Evolutionary conservation across 176 grass and related monocot genomes (phyloP), one percentile per base, ranked within the genome.

Genomic region (Themeda triandra): DNA sequence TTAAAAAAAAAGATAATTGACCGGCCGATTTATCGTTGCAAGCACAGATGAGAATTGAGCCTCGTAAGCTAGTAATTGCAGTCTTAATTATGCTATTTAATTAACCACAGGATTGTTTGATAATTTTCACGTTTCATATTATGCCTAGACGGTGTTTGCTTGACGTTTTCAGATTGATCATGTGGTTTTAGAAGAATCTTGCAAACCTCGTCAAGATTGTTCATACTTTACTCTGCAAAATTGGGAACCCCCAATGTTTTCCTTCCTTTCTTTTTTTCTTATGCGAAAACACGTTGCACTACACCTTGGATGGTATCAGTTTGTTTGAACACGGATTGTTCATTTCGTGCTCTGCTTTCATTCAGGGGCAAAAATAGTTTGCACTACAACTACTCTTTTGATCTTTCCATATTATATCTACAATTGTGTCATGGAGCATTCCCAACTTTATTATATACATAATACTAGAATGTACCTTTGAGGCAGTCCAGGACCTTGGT

Each of bases 401-500:
- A 24, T 25, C 9, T 63, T 19, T 37, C 36, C 33, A 37, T 37
- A 37, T 37, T n/a, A n/a, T n/a, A 51, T 51, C 17, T 51, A 19
- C 48, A 19, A 19, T 51, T 29, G n/a, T 24, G 27, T 45, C 40
- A 73, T 48, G 41, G 42, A 48, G 3, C 6, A 35, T 62, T 48
- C 48, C 13, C 17, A 19, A 2, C 48, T 37, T 56, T 23, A 56
- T 56, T n/a, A n/a, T n/a, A 10, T 23, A 58, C 53, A 58, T 31
- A 58, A 3, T 37, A 37, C 4, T 35, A 35, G 23, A 58, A 70
- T 70, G 74, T 63, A 89, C 82, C 76, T 89, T 74, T 3, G 30
- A 85, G 82, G 30, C 82, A 30, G 12, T 37, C 69, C 13, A 85
- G 77, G 28, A 89, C 70, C 21, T 62, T 62, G 58, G 58, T 62